Evolutionary conservation across 257 asterid species (phyloP), one percentile per base, ranked within the genome.

Genomic region (Penstemon eatonii): DNA sequence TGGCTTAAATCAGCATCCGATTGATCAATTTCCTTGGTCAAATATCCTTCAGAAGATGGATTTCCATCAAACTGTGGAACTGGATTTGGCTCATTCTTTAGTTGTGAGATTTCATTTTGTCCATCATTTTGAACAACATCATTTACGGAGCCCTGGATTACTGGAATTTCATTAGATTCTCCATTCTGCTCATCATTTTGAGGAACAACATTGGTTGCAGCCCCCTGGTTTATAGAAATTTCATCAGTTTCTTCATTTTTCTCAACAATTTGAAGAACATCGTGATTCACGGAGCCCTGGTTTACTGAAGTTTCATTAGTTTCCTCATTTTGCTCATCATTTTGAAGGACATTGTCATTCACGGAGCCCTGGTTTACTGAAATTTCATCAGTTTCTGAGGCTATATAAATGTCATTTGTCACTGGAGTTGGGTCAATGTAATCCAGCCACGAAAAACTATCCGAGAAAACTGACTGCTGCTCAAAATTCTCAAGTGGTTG

Each of bases 401-500:
- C 38, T 25, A 62, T 63, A 63, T 65, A 73, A 40, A 45, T 53
- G 19, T 69, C 76, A 67, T 73, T 58, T 42, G 87, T 73, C 44
- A 63, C 73, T 8, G 74, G 61, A 73, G 42, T 57, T 4, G 81
- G 73, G 39, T 79, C 83, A 47, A 87, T 84, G 73, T 67, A 86
- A 74, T 87, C 95, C 65, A 86, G 68, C 92, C 91, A 86, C 74
- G 88, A 57, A 33, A 66, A 79, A 76, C 68, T 53, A 47, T 83
- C 88, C 8, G 67, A 58, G 36, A 73, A 40, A 63, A 12, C 51
- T 19, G 73, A 59, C 69, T 63, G 75, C 60, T 73, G 77, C 58
- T 52, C 73, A 73, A 42, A 68, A 65, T 71, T 60, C 55, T 73
- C 76, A 69, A 25, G 69, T 54, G 63, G 80, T 66, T 68, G 74